Evolutionary conservation across 2,329 filamentous ascomycete species (phyloP), one percentile per base, ranked within the genome.

Genomic region (Chrysosporium keratinophilum): DNA sequence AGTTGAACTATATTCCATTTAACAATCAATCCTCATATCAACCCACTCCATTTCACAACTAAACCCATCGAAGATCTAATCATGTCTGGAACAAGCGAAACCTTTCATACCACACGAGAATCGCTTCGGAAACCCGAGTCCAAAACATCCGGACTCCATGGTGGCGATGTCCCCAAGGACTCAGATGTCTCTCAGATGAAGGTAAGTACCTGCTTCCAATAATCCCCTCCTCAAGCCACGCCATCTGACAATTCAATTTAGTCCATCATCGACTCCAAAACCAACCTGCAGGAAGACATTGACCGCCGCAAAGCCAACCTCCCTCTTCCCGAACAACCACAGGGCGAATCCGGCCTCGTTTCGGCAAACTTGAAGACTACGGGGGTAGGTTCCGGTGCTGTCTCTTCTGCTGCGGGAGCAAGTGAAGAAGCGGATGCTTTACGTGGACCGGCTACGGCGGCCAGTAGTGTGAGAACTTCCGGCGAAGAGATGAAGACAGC

Each of bases 251-350:
- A 40, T 40, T 40, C 6, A 19, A 17, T 34, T 20, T 52, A 73
- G 69, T 71, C 66, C 39, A 58, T 70, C 31, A 59, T 71, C 62
- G 68, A 70, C 55, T 67, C 69, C 33, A 68, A 69, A 61, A 68
- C 63, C 49, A 57, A 72, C 71, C 87, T 87, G 69, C 67, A 74
- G 59, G 74, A 84, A 53, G 74, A 84, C 69, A 84, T 90, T 65
- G 79, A 83, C 50, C 71, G 85, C 68, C 77, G 77, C 64, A 77
- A 84, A 71, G 72, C 82, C 68, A 88, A 88, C 71, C 82, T 94
- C 33, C 85, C 86, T 50, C 80, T 90, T 49, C 88, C 87, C 15
- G 86, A 91, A 1, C 77, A 90, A 60, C 87, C 87, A 19, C 85
- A 86, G 1, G 73, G 71, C n/a, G 72, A 81, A n/a, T 85, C 85